Evolutionary conservation across 2,329 filamentous ascomycete genomes (phyloP).

Genomic region (Aspergillus neotritici): DNA sequence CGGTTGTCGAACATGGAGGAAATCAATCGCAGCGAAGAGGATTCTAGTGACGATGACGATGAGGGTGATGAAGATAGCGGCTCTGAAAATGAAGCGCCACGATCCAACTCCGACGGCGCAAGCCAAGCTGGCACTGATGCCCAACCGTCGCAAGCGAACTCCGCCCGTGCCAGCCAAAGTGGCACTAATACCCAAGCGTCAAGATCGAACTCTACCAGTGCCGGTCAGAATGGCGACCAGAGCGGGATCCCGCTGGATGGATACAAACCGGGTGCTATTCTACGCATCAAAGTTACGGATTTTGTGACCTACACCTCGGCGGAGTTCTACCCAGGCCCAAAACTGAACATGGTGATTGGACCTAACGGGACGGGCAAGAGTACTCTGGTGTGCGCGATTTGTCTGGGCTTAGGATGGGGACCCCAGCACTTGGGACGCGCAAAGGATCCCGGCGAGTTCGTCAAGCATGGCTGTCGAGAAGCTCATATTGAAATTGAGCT

Average conservation of each 20-base stretch:
- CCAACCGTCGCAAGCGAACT: not conserved
- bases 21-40: not conserved
- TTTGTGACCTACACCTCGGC: conserved; percentile 94
- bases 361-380: conserved; percentile 99
- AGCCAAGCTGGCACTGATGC: not conserved
- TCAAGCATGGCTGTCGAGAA: conserved; percentile 76
- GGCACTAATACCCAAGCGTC: not conserved
- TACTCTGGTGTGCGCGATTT: conserved; percentile 94
- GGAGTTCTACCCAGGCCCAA: conserved; percentile 85
- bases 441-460: conserved; percentile 78
- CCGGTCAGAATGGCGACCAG: conserved; percentile 2
- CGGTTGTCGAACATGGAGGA: too few species aligned
- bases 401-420: conserved; percentile 79
- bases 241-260: conserved; percentile 15
- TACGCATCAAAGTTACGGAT: conserved; percentile 76
- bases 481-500: conserved; percentile 90
- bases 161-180: not conserved
- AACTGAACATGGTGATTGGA: conserved; percentile 96
- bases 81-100: not conserved
- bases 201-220: not conserved
- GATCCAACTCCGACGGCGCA: too few species aligned
- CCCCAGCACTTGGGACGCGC: conserved; percentile 77
- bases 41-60: conserved; percentile 1
- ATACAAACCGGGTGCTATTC: conserved; percentile 68
- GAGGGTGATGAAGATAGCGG: conserved; percentile 1